A percentile compares a stretch with the other conserved stretches of the same genome.
Conservation (phyloP, 2,329 filamentous ascomycete species). For the Corniculantispora saksenae region DNA sequence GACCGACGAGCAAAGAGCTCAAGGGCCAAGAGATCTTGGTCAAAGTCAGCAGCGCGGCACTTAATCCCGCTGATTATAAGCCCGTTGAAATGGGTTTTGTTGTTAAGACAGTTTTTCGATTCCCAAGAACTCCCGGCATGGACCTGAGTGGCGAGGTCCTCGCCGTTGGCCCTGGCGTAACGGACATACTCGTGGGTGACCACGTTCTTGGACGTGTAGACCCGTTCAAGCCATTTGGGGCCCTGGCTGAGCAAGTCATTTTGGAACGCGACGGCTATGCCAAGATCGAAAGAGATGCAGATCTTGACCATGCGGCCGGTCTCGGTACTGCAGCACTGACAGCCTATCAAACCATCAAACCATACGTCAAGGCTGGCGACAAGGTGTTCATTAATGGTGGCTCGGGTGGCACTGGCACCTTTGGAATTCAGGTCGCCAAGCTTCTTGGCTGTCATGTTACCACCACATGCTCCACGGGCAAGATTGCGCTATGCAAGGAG, state of each 20-base stretch:
- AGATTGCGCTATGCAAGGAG: conserved; percentile 56
- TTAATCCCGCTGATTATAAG: conserved; percentile 56
- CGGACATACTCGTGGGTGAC: conserved; percentile 40
- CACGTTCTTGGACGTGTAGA: conserved; percentile 44
- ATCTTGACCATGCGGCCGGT: conserved; percentile 44
- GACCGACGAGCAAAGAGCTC: conserved; percentile 25
- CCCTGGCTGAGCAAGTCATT: conserved; percentile 45
- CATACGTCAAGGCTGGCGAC: conserved; percentile 50
- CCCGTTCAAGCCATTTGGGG: conserved; percentile 36
- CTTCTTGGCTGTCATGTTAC: conserved; percentile 61
- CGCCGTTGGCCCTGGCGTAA: conserved; percentile 29
- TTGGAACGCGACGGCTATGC: conserved; percentile 36
- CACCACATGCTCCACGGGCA: conserved; percentile 59
- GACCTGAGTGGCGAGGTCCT: conserved; percentile 55
- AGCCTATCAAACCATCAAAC: conserved; percentile 50
- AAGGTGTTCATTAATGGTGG: conserved; percentile 67
- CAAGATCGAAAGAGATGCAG: conserved; percentile 40
- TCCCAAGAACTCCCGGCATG: conserved; percentile 47
- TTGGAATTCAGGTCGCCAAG: conserved; percentile 66
- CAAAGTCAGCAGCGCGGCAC: conserved; percentile 41
- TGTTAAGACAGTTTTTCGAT: conserved; percentile 31
- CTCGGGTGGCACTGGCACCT: conserved; percentile 63
- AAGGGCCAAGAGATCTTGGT: conserved; percentile 41
- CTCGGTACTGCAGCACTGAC: conserved; percentile 48
- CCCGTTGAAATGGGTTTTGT: conserved; percentile 42